phyloP scores from a whole-genome alignment of 139 green algal species.

The Pseudopediastrum boryanum region DNA sequence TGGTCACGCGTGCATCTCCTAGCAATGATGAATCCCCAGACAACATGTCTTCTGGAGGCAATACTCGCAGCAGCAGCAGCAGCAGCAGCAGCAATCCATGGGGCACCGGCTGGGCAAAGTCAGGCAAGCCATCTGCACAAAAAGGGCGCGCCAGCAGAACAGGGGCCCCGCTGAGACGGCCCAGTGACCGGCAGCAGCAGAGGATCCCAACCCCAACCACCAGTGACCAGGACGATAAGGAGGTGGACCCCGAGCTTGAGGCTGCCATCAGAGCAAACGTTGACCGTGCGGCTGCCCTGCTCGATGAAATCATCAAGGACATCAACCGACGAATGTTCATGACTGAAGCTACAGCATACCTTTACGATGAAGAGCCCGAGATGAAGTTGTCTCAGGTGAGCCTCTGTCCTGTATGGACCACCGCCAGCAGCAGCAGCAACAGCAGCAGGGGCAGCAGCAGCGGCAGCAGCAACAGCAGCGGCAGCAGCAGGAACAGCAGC shows the following conservation, averaged over 20 bases:
- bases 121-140: too few relatives aligned
- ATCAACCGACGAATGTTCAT: slow-evolving; percentile 55
- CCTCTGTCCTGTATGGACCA: background rate
- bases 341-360: slow-evolving; percentile 47
- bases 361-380: slow-evolving; percentile 31
- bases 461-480: background rate
- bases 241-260: background rate
- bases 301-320: slow-evolving; percentile 63
- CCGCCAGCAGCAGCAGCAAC: background rate
- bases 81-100: too few relatives aligned
- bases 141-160: too few relatives aligned
- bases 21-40: too few relatives aligned
- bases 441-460: slow-evolving; percentile 23
- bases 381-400: slow-evolving; percentile 18
- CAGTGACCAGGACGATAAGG: background rate
- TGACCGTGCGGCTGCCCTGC: slow-evolving; percentile 40
- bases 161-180: too few relatives aligned
- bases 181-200: too few relatives aligned
- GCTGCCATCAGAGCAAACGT: slow-evolving; percentile 33
- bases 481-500: background rate
- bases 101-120: too few relatives aligned
- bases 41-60: too few relatives aligned
- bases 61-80: too few relatives aligned
- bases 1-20: too few relatives aligned
- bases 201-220: too few relatives aligned